Evolutionary conservation across 2,329 filamentous ascomycete genomes (phyloP).

Genomic region (Exserohilum turcica): DNA sequence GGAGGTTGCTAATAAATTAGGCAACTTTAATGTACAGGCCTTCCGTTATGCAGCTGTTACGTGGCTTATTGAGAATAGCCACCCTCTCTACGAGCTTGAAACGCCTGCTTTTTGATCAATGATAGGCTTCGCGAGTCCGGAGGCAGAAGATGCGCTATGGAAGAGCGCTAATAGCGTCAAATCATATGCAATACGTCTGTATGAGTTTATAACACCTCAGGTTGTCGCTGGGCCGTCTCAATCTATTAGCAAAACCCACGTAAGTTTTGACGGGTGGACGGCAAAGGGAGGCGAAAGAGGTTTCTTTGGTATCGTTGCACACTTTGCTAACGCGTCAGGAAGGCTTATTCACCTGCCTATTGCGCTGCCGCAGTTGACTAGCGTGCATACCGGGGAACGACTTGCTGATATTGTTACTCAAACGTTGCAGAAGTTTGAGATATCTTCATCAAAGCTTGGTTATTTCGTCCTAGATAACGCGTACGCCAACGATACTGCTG

Average conservation of each 20-base stretch:
- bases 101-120: neutral
- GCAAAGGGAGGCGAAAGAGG: conserved; percentile 10
- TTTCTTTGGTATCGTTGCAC: conserved; percentile 13
- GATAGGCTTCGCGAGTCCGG: neutral
- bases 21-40: neutral
- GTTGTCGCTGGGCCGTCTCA: neutral
- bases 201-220: neutral
- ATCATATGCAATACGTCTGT: conserved; percentile 3
- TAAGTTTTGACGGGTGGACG: conserved; percentile 15
- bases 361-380: neutral
- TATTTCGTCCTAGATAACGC: conserved; percentile 17
- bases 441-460: neutral
- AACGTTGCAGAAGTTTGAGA: neutral
- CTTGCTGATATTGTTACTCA: neutral
- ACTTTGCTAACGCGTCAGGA: conserved; percentile 2
- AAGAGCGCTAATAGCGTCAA: neutral
- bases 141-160: neutral
- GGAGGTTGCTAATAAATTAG: neutral
- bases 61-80: neutral
- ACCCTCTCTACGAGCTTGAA: neutral
- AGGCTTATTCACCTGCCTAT: conserved; percentile 1
- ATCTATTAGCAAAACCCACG: conserved; percentile 5
- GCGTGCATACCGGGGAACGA: neutral
- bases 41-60: neutral
- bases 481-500: conserved; percentile 4